These are phyloP conservation scores for Geotrichum macrosporum DNA, from an alignment of 1,139 yeast species.

Conservation along the genomic window DNA sequence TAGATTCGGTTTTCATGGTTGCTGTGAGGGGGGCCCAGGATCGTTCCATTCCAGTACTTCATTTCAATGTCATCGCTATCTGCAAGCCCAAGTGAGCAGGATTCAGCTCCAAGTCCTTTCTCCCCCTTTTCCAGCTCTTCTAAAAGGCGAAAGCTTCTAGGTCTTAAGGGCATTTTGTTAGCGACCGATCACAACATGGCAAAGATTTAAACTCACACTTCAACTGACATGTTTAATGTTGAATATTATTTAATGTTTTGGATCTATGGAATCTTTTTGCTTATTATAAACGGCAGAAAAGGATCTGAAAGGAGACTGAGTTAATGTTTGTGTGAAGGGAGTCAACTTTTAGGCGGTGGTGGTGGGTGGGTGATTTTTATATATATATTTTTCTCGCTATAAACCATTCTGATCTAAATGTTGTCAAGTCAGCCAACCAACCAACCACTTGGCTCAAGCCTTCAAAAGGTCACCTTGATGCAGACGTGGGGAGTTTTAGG, in stretches of 20 bases:
- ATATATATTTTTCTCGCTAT: too few species aligned
- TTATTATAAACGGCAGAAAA: too few species aligned
- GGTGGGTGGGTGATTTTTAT: too few species aligned
- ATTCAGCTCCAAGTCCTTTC: slow-evolving; percentile 94
- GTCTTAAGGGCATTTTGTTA: slow-evolving; percentile 44
- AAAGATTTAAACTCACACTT: slow-evolving; percentile 39
- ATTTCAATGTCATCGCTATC: slow-evolving; percentile 86
- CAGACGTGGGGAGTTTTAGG: too few species aligned
- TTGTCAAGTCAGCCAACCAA: too few species aligned
- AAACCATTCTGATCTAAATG: too few species aligned
- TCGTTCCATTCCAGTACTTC: slow-evolving; percentile 95
- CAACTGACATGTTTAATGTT: slow-evolving; percentile 39
- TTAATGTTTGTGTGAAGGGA: too few species aligned
- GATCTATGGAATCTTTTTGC: background rate
- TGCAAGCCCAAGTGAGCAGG: slow-evolving; percentile 88
- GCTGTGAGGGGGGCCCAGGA: slow-evolving; percentile 94
- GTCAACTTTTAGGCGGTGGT: too few species aligned
- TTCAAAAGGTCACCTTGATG: too few species aligned
- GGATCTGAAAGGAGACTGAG: too few species aligned
- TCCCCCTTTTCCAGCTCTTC: slow-evolving; percentile 98
- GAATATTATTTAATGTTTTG: background rate
- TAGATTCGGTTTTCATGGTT: slow-evolving; percentile 92
- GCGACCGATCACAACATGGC: background rate
- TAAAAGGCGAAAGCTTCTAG: slow-evolving; percentile 85
- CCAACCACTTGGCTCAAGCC: too few species aligned